These are phyloP conservation scores for Sisymbrium irio DNA, from an alignment of 345 rosid species.

Conservation along the genomic window DNA sequence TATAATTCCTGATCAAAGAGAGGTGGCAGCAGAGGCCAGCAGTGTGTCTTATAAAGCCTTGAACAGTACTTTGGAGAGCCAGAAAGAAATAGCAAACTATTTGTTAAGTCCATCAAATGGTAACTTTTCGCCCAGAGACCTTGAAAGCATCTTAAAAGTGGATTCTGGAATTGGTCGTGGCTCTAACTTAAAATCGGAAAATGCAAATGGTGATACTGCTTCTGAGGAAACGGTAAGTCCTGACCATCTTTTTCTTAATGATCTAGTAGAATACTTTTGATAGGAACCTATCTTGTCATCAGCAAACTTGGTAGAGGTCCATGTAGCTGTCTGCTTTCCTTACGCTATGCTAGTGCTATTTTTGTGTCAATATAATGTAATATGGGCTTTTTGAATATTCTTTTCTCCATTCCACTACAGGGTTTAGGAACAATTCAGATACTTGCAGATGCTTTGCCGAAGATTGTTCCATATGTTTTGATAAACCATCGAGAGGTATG, in stretches of 20 bases:
- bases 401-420: conserved; percentile 44
- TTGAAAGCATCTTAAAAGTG: conserved; percentile 38
- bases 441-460: conserved; percentile 94
- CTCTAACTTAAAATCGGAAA: conserved; percentile 40
- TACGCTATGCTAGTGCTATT: neutral
- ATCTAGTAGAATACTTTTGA: neutral
- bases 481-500: conserved; percentile 96
- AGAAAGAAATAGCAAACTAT: conserved; percentile 41
- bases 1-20: conserved; percentile 42
- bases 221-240: conserved; percentile 60
- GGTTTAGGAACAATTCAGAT: conserved; percentile 90
- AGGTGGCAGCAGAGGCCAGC: conserved; percentile 26
- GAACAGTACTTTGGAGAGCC: conserved; percentile 29
- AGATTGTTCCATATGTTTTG: conserved; percentile 95
- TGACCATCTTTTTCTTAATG: conserved; percentile 11
- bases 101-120: conserved; percentile 34
- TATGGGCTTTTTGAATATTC: conserved; percentile 16
- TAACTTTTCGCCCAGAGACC: conserved; percentile 35
- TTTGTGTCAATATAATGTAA: conserved; percentile 7
- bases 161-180: conserved; percentile 48
- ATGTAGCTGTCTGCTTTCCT: conserved; percentile 5
- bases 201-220: conserved; percentile 43
- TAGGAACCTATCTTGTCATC: neutral
- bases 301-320: neutral
- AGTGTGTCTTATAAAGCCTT: conserved; percentile 20